Evolutionary conservation across 805 yeast species (phyloP).

Genomic region (Starmerella floricola): DNA sequence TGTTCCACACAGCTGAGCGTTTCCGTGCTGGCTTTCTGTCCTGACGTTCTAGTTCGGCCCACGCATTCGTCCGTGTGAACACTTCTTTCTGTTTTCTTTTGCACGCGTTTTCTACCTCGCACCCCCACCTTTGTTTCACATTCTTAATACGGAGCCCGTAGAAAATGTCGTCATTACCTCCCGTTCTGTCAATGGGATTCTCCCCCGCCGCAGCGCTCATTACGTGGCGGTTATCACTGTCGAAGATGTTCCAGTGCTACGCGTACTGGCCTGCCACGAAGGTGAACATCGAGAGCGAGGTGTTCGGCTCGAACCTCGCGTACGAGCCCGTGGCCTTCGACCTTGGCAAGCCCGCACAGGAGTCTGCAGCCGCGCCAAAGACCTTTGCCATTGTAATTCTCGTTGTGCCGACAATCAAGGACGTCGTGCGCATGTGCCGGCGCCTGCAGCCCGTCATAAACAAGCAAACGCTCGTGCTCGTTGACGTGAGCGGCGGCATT

Average conservation of each 20-base stretch:
- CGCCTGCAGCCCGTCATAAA: conserved; percentile 19
- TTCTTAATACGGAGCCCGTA: too few relatives aligned
- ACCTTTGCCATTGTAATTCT: conserved; percentile 18
- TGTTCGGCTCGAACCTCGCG: conserved; percentile 11
- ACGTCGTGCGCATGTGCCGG: conserved; percentile 24
- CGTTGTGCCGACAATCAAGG: conserved; percentile 22
- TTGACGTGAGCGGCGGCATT: conserved; percentile 23
- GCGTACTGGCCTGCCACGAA: conserved; percentile 24
- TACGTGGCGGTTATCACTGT: conserved; percentile 22
- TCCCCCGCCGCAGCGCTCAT: conserved; percentile 24
- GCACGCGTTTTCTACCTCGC: too few relatives aligned
- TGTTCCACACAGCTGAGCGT: too few relatives aligned
- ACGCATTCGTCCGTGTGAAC: too few relatives aligned
- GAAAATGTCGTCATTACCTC: conserved; percentile 1
- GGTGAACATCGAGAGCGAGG: conserved; percentile 17
- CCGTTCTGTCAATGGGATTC: conserved; percentile 23
- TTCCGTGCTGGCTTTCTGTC: too few relatives aligned
- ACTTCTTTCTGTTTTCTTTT: too few relatives aligned
- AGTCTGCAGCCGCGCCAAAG: conserved; percentile 8
- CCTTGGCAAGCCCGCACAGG: conserved; percentile 9
- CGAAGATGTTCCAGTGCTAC: conserved; percentile 16
- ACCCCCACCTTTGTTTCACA: too few relatives aligned
- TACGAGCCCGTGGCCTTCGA: conserved; percentile 20
- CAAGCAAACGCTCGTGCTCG: conserved; percentile 19
- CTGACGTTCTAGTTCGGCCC: too few relatives aligned